Evolutionary conservation across 345 rosid genomes (phyloP).

Genomic region (Firmiana major): DNA sequence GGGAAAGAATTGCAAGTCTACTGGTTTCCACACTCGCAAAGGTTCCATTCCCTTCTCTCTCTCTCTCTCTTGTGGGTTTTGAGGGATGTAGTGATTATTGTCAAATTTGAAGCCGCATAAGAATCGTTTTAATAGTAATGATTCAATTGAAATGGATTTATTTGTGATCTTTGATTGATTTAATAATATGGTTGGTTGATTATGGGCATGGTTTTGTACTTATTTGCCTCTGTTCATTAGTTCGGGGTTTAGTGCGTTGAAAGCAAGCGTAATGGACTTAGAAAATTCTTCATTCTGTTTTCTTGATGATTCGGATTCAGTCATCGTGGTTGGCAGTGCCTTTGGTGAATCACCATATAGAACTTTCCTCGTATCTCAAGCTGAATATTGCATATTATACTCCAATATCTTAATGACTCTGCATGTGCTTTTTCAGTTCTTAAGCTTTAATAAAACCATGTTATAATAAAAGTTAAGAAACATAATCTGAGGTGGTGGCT

Average conservation of each 20-base stretch:
- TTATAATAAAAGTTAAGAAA: neutral
- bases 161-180: neutral
- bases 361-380: neutral
- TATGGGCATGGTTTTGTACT: neutral
- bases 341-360: neutral
- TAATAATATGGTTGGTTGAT: neutral
- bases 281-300: neutral
- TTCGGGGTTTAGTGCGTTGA: neutral
- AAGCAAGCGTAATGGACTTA: neutral
- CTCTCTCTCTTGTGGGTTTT: neutral
- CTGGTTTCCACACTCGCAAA: slow-evolving; percentile 87
- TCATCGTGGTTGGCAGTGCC: neutral
- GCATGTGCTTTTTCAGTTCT: neutral
- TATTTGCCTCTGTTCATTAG: neutral
- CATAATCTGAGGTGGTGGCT: neutral
- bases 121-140: neutral
- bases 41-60: slow-evolving; percentile 29
- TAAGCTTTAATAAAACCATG: neutral
- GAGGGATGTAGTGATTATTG: neutral
- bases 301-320: neutral
- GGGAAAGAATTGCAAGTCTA: slow-evolving; percentile 77
- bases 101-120: neutral
- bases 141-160: neutral
- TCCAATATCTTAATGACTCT: neutral
- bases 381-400: neutral